Evolutionary conservation across 805 yeast species (phyloP), one percentile per base, ranked within the genome.

Genomic region (Hemisphaericaspora nanyangensis): DNA sequence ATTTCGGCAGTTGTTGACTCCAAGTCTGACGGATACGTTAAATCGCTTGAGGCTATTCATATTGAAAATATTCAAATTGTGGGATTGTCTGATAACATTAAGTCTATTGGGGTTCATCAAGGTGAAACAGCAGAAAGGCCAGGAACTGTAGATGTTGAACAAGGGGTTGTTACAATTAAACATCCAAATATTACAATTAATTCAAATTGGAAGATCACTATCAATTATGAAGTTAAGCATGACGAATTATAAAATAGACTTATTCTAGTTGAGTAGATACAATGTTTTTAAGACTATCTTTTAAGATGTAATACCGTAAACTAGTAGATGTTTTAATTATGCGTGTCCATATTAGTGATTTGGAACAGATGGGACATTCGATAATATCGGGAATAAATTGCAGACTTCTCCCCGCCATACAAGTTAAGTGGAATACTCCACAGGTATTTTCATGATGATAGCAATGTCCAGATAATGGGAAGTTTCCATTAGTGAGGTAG

Each of bases 151-250:
- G 49, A 41, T 7, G 29, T 24, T 24, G 52, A 44, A 12, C 39
- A 39, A 4, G 46, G 48, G 18, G 44, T 47, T 29, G 26, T 44
- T 18, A 44, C 61, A 4, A 66, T 84, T 24, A 65, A 74, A 42
- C 73, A 76, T 43, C 85, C 88, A 20, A 48, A 48, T 10, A 63
- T 82, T n/a, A 40, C 53, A 4, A 55, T 82, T 35, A 66, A 64
- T 44, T 39, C 58, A 17, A 60, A 61, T 16, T 82, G 87, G 86
- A 51, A 54, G 15, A 22, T 22, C 11, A n/a, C 29, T 17, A 34
- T 24, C 12, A 35, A 31, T 10, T 32, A 32, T 10, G 40, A 40
- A 10, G 26, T 29, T 4, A 43, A 40, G 17, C 64, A 60, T 41
- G 66, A 61, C 44, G 65, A 60, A 40, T 50, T 58, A 36, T 58